Evolutionary conservation across 768 basidiomycete species (phyloP).

Genomic region (Russula virescens): DNA sequence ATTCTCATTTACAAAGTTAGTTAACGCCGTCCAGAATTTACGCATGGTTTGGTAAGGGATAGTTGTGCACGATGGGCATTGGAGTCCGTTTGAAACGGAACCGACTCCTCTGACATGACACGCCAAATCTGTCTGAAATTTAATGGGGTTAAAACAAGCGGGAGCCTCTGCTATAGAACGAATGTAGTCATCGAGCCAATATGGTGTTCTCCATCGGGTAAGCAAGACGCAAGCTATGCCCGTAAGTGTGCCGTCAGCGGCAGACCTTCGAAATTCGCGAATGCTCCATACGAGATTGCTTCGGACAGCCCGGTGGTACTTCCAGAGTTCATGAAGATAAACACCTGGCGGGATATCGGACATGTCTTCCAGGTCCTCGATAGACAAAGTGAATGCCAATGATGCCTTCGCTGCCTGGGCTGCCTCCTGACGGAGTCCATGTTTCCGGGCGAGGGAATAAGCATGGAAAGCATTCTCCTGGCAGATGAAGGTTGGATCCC

Average conservation of each 20-base stretch:
- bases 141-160: neutral
- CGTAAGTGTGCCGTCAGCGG: neutral
- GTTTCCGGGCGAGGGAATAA: neutral
- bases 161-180: neutral
- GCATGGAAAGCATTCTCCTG: neutral
- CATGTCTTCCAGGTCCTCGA: neutral
- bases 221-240: neutral
- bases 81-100: no score
- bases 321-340: constrained; percentile 6
- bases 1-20: neutral
- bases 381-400: neutral
- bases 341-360: neutral
- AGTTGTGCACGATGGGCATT: neutral
- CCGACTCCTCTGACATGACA: neutral
- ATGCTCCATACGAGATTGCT: neutral
- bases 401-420: neutral
- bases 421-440: neutral
- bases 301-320: constrained; percentile 15
- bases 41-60: neutral
- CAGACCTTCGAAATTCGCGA: neutral
- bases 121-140: neutral
- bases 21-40: constrained; percentile 3
- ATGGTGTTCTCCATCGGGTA: neutral
- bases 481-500: neutral
- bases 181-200: constrained; percentile 10